Base-by-base conservation (phyloP, 305 asterid genomes). In the Salvia sclarea region DNA sequence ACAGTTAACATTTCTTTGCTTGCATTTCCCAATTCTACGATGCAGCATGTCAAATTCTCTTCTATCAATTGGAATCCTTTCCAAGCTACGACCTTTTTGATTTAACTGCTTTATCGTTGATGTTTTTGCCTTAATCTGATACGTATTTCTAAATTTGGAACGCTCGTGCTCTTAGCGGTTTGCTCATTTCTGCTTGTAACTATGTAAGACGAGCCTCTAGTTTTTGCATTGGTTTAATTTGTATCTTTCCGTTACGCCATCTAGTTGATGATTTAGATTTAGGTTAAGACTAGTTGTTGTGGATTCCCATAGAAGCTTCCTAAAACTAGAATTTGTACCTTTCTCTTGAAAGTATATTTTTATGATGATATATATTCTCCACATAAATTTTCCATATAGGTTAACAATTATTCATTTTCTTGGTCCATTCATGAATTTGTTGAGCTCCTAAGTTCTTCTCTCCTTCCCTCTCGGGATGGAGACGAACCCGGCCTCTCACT, bases 1-100 rank as follows among this genome's bases (percentile, higher is more conserved):
- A 67, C 69, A 76, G 41, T 50, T 87, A 72, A 48, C 6, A 20
- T 8, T 31, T 16, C 16, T 52, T 45, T 10, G 61, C 64, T 37
- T 20, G 30, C 30, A 31, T 11, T n/a, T 10, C 49, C 43, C 18
- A 8, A 22, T 24, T 33, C 9, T 54, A 31, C 24, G 16, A 22
- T 40, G 70, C 65, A 16, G 28, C 18, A 48, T n/a, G 17, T 20
- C 58, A 21, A 12, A 22, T 25, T 47, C 25, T 63, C 58, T 61
- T 61, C 6, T 6, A 50, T 61, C 54, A 0, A 30, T 57, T 47
- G 56, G 64, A 13, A 6, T 61, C 50, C 30, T 17, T 71, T 3
- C 10, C 41, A 17, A 41, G 48, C 14, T 59, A 30, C 68, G 25
- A 6, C 41, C 52, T 47, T 35, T 9, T 12, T 59, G 44, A 8